Evolutionary conservation across 2,329 filamentous ascomycete species (phyloP).

Genomic region (Monilinia vaccinii-corymbosi): DNA sequence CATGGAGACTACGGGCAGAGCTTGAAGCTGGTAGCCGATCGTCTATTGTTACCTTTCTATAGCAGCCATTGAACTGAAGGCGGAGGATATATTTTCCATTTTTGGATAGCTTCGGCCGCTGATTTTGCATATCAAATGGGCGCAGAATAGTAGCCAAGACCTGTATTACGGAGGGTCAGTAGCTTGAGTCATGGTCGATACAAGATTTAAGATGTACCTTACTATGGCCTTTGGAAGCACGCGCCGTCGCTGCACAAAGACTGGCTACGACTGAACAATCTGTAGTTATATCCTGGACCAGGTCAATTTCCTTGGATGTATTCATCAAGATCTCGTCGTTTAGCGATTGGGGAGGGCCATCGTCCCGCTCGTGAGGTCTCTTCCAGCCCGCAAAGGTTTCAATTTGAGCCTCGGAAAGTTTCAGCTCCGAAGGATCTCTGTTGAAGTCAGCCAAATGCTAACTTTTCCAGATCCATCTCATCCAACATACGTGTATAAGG

Average conservation of each 20-base stretch:
- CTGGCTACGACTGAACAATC: constrained; percentile 97
- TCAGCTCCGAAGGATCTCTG: constrained; percentile 61
- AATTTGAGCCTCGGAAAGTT: constrained; percentile 64
- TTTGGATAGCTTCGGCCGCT: constrained; percentile 53
- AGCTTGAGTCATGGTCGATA: background rate
- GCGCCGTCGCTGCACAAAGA: constrained; percentile 70
- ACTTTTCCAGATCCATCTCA: background rate
- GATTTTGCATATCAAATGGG: constrained; percentile 56
- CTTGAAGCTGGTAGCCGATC: constrained; percentile 75
- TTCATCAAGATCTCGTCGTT: constrained; percentile 44
- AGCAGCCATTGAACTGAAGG: constrained; percentile 95
- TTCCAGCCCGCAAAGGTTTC: constrained; percentile 79
- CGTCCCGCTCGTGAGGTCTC: constrained; percentile 60
- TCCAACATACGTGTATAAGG: constrained; percentile 47
- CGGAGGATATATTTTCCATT: constrained; percentile 87
- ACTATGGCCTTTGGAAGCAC: constrained; percentile 57
- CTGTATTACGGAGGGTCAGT: constrained; percentile 32
- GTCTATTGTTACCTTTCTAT: constrained; percentile 78
- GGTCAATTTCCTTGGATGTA: constrained; percentile 54
- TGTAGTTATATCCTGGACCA: constrained; percentile 91
- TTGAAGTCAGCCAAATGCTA: constrained; percentile 20
- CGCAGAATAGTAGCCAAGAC: constrained; percentile 65
- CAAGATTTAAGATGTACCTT: constrained; percentile 41
- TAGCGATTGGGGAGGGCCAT: background rate
- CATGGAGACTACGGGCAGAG: constrained; percentile 68